Conservation (phyloP, 2,329 filamentous ascomycete species). For the Stagonosporopsis vannaccii region DNA sequence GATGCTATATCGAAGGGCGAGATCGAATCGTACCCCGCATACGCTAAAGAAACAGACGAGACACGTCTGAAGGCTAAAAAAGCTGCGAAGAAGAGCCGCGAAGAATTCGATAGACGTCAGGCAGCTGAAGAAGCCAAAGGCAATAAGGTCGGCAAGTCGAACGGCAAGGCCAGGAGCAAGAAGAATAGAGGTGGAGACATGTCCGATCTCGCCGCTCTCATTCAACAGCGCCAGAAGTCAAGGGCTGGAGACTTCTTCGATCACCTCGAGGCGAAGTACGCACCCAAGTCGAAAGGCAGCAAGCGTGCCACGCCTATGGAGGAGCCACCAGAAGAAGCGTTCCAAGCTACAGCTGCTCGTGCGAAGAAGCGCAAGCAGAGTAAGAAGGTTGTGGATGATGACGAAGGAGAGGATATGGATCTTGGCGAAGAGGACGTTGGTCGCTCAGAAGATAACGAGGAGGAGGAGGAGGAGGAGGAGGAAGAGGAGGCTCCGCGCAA, state of each 20-base stretch:
- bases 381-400: constrained; percentile 26
- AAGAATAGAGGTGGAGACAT: constrained; percentile 44
- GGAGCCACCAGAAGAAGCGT: constrained; percentile 70
- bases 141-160: constrained; percentile 60
- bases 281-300: constrained; percentile 53
- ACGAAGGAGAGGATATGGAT: constrained; percentile 30
- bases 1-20: constrained; percentile 75
- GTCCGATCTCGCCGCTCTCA: constrained; percentile 46
- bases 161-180: constrained; percentile 37
- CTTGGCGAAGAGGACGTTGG: constrained; percentile 37
- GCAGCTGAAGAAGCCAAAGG: constrained; percentile 66
- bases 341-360: constrained; percentile 47
- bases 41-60: constrained; percentile 68
- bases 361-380: constrained; percentile 38
- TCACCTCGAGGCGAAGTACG: constrained; percentile 45
- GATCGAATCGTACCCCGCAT: constrained; percentile 71
- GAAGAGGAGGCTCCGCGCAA: constrained; percentile 30
- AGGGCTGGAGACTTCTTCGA: constrained; percentile 47
- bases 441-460: constrained; percentile 34
- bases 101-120: constrained; percentile 58
- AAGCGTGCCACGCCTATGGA: constrained; percentile 54
- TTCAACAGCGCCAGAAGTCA: constrained; percentile 46
- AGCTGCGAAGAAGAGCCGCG: constrained; percentile 46
- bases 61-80: constrained; percentile 42
- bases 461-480: too few relatives aligned